phyloP scores from a whole-genome alignment of 805 yeast genomes.

The Yarrowia keelungensis region DNA sequence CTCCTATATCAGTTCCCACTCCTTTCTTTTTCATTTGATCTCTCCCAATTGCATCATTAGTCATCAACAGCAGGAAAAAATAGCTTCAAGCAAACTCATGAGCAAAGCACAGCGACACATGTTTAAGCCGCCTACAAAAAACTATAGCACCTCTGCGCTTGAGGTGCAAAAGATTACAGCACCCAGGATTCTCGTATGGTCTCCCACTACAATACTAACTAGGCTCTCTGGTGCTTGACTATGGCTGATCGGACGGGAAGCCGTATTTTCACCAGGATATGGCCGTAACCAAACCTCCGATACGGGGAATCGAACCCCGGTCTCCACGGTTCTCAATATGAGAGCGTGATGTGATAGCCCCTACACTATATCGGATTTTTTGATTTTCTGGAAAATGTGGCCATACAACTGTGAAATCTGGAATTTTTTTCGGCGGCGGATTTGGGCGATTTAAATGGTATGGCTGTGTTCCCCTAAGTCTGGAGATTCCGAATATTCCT shows the following conservation, averaged over 20 bases:
- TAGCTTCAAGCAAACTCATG: too few relatives aligned
- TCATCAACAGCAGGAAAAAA: too few relatives aligned
- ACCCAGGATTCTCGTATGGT: constrained; percentile 37
- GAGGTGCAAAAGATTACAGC: constrained; percentile 26
- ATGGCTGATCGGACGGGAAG: constrained; percentile 37
- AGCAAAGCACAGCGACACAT: too few relatives aligned
- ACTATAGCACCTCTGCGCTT: neutral
- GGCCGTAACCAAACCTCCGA: constrained; percentile 38
- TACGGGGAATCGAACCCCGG: constrained; percentile 40
- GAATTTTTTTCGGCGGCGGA: too few relatives aligned
- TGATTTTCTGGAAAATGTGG: neutral
- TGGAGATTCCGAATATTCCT: too few relatives aligned
- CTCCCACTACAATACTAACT: constrained; percentile 38
- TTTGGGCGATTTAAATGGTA: too few relatives aligned
- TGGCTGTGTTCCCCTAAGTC: too few relatives aligned
- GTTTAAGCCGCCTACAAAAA: neutral
- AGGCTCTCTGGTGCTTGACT: constrained; percentile 36
- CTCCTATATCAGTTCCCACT: too few relatives aligned
- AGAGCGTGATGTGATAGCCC: constrained; percentile 39
- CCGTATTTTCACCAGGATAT: constrained; percentile 36
- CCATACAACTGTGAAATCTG: neutral
- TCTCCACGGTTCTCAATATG: constrained; percentile 37
- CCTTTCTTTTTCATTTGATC: too few relatives aligned
- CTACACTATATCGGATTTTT: constrained; percentile 36
- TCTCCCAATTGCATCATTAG: too few relatives aligned